These are phyloP conservation scores for Chalaropsis thielavioides DNA, from an alignment of 2,329 filamentous ascomycete genomes.

Conservation along the genomic window DNA sequence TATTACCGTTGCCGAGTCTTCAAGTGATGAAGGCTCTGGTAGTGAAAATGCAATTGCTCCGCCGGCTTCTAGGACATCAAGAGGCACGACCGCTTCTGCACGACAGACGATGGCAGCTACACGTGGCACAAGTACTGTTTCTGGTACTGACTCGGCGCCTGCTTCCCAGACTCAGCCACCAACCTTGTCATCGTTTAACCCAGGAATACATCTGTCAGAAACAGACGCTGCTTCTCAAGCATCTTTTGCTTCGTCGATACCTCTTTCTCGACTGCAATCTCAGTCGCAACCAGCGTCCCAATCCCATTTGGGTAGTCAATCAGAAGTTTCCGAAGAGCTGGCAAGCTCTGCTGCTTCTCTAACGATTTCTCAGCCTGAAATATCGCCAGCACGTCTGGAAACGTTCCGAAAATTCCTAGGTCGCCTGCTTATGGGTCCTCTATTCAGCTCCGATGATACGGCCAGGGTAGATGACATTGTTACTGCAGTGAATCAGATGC, in stretches of 20 bases:
- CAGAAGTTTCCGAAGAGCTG: constrained; percentile 30
- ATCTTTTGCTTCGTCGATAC: constrained; percentile 67
- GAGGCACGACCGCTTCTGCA: constrained; percentile 1
- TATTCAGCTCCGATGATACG: constrained; percentile 72
- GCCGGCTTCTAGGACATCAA: constrained; percentile 30
- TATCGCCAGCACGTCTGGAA: constrained; percentile 48
- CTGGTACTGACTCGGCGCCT: constrained; percentile 8
- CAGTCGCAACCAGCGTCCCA: constrained; percentile 7
- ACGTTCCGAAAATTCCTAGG: constrained; percentile 72
- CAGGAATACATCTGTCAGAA: neutral
- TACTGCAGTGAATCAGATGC: constrained; percentile 59
- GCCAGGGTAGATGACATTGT: constrained; percentile 63
- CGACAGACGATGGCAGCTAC: constrained; percentile 21
- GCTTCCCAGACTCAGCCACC: constrained; percentile 18
- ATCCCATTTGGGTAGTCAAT: constrained; percentile 22
- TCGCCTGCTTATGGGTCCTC: constrained; percentile 59
- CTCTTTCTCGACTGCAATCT: constrained; percentile 52
- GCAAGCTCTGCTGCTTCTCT: constrained; percentile 27
- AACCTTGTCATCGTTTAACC: neutral
- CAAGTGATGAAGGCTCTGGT: constrained; percentile 43
- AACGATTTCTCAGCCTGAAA: constrained; percentile 32
- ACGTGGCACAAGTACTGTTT: constrained; percentile 24
- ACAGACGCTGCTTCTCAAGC: constrained; percentile 25
- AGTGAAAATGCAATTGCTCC: neutral
- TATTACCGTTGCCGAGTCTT: constrained; percentile 44